Evolutionary conservation across 2,329 filamentous ascomycete species (phyloP).

Genomic region (Neoscytalidium dimidiatum): DNA sequence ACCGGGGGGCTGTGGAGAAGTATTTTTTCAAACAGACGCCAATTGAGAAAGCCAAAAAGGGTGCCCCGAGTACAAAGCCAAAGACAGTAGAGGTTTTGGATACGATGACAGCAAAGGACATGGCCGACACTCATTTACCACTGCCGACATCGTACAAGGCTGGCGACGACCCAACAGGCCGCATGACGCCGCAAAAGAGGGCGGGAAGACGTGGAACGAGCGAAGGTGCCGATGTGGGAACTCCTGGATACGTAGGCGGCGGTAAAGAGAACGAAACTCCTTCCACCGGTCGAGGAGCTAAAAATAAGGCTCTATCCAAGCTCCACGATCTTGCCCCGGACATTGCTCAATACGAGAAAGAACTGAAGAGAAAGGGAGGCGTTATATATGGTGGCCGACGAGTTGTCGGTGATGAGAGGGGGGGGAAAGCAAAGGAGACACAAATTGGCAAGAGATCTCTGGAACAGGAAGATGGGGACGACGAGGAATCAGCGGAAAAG

Average conservation of each 20-base stretch:
- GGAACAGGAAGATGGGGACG: conserved; percentile 39
- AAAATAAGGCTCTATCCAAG: conserved; percentile 76
- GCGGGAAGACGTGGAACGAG: conserved; percentile 32
- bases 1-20: conserved; percentile 71
- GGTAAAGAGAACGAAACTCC: conserved; percentile 87
- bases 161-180: conserved; percentile 25
- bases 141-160: conserved; percentile 18
- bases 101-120: conserved; percentile 28
- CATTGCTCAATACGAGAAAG: conserved; percentile 88
- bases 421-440: conserved; percentile 39
- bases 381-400: conserved; percentile 58
- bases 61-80: background rate
- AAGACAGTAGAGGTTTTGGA: conserved; percentile 14
- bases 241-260: conserved; percentile 48
- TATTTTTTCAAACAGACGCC: conserved; percentile 46
- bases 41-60: background rate
- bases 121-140: background rate
- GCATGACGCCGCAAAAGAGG: conserved; percentile 28
- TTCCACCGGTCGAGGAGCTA: conserved; percentile 79
- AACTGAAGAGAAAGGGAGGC: conserved; percentile 78
- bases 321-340: conserved; percentile 79
- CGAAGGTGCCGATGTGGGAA: conserved; percentile 40
- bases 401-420: conserved; percentile 36
- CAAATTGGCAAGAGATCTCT: conserved; percentile 47
- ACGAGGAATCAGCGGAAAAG: conserved; percentile 46